Percentiles rank a stretch among this genome's conserved stretches.
Evolutionary conservation across 176 grass and related monocot species (phyloP).

Genomic region (Chloris gayana): DNA sequence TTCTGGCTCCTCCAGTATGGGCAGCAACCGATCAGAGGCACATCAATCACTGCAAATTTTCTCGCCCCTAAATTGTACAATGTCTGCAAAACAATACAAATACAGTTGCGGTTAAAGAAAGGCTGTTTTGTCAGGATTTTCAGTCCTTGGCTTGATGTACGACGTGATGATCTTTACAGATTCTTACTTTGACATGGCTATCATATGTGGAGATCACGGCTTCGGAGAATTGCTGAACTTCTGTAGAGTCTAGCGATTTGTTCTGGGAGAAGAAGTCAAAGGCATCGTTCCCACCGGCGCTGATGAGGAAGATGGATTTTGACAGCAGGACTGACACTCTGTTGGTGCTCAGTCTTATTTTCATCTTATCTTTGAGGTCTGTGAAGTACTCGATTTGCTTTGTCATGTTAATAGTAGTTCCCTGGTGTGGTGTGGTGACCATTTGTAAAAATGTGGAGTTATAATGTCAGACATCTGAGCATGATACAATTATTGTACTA

Average conservation of each 20-base stretch:
- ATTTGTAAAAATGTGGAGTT: neutral
- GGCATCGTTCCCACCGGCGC: slow-evolving; percentile 56
- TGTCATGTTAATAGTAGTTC: slow-evolving; percentile 58
- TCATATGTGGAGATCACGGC: slow-evolving; percentile 57
- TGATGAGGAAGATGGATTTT: slow-evolving; percentile 74
- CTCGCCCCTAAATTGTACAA: slow-evolving; percentile 67
- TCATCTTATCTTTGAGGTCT: slow-evolving; percentile 50
- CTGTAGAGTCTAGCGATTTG: slow-evolving; percentile 39
- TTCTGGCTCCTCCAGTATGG: slow-evolving; percentile 43
- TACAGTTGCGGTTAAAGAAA: neutral
- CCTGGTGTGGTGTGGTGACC: slow-evolving; percentile 44
- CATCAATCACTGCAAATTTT: slow-evolving; percentile 61
- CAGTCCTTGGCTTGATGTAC: neutral
- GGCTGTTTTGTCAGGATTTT: slow-evolving; percentile 4
- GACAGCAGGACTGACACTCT: slow-evolving; percentile 27
- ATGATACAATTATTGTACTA: too few relatives aligned
- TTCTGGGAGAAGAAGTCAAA: slow-evolving; percentile 58
- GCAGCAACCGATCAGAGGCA: slow-evolving; percentile 56
- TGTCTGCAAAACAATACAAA: slow-evolving; percentile 30
- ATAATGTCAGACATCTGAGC: neutral
- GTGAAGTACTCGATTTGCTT: slow-evolving; percentile 75
- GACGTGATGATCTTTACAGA: neutral
- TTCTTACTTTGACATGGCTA: slow-evolving; percentile 66
- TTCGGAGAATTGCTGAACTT: slow-evolving; percentile 44
- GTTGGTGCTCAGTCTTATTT: neutral